Base-by-base conservation (phyloP, 768 basidiomycete species). In the Suillus decipiens region DNA sequence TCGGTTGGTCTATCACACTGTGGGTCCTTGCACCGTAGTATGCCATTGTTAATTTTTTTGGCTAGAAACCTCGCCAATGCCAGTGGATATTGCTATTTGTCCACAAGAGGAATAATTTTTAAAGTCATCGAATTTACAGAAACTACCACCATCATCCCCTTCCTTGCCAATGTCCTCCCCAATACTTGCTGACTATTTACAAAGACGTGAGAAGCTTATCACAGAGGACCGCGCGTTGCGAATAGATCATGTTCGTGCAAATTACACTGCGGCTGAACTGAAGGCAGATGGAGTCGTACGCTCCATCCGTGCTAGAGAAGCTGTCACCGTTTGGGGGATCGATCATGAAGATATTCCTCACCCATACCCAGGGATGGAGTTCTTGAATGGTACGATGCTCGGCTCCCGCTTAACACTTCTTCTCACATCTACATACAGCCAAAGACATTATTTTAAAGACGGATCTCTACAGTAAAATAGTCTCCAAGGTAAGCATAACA, bases 301-400 rank as follows among this genome's bases (percentile, higher is more conserved):
- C 36, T 69, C 71, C 28, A 81, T 91, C 61, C 83, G 89, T 45
- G 70, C 75, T 0, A 63, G 66, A 17, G 89, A 91, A 67, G 84
- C 81, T 0, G 67, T 71, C 34, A 78, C 81, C 1, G 73, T 90
- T n/a, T 90, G 89, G 89, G 77, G 72, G 37, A 73, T 73, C 56
- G 81, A 86, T 22, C 75, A 82, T 64, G 76, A 81, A 19, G 79
- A 78, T 10, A 75, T 85, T 42, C 82, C 81, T n/a, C 84, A 89
- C 64, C 78, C 84, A 1, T 90, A 89, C 66, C 89, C 89, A 50
- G 90, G 90, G 41, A 90, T 89, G 88, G 88, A 84, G 64, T 92
- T 90, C 67, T 71, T 90, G 66, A 90, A 87, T 54, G 88, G 88
- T 86, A 66, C 41, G 69, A 53, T 31, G 36, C 45, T 10, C 5